A percentile compares a stretch with the other conserved stretches of the same genome.
Conservation (phyloP, 306 rosid genomes). For the Medicago arabica region DNA sequence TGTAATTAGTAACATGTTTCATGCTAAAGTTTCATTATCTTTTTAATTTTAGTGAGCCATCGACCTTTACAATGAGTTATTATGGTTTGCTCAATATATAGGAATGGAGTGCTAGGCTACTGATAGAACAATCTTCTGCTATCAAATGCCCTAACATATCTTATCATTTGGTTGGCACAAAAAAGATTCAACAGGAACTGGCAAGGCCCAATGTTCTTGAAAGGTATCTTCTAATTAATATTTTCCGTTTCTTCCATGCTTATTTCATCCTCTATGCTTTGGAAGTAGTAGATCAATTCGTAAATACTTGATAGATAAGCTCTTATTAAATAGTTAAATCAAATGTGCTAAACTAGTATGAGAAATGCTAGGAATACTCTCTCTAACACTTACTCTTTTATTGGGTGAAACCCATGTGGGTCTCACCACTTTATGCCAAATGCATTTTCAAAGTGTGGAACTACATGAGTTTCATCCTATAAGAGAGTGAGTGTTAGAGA, state of each 20-base stretch:
- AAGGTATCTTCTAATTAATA: slow-evolving; percentile 59
- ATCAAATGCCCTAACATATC: slow-evolving; percentile 90
- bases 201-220: slow-evolving; percentile 84
- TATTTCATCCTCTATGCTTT: background rate
- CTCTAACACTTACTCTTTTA: no score
- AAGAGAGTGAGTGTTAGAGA: no score
- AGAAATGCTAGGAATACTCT: no score
- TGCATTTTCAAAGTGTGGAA: no score
- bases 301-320: background rate
- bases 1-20: slow-evolving; percentile 9
- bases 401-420: no score
- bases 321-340: no score
- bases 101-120: slow-evolving; percentile 93
- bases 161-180: slow-evolving; percentile 88
- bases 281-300: background rate
- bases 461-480: no score
- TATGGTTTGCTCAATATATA: slow-evolving; percentile 43
- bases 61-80: slow-evolving; percentile 4
- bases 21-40: slow-evolving; percentile 1
- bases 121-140: slow-evolving; percentile 88
- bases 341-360: no score
- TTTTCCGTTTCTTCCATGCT: slow-evolving; percentile 10
- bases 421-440: no score
- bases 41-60: background rate
- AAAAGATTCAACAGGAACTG: slow-evolving; percentile 94